These are phyloP conservation scores for Arthroderma sp. DNA, from an alignment of 2,329 filamentous ascomycete species.

Conservation along the genomic window DNA sequence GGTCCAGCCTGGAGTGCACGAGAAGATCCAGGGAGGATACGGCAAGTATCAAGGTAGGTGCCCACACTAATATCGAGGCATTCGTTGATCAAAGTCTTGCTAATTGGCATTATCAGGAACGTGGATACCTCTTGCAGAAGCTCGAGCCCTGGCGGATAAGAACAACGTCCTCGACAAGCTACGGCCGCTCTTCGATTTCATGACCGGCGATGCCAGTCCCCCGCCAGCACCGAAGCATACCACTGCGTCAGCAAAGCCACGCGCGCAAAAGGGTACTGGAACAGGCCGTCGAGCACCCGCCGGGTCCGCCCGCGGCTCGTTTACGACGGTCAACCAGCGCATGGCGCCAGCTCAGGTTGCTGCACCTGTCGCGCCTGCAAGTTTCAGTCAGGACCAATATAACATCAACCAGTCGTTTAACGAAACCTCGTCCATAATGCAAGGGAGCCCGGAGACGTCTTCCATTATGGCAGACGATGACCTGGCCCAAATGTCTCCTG, in stretches of 20 bases:
- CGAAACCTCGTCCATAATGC: slow-evolving; percentile 73
- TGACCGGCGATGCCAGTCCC: slow-evolving; percentile 72
- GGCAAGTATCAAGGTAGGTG: slow-evolving; percentile 87
- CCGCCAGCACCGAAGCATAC: slow-evolving; percentile 89
- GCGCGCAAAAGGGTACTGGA: slow-evolving; percentile 53
- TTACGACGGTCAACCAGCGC: slow-evolving; percentile 8
- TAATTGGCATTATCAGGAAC: slow-evolving; percentile 50
- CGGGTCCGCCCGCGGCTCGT: slow-evolving; percentile 1
- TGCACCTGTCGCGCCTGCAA: background rate
- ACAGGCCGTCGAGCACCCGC: slow-evolving; percentile 4
- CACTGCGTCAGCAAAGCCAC: slow-evolving; percentile 61
- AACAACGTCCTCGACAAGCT: slow-evolving; percentile 80
- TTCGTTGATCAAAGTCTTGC: background rate
- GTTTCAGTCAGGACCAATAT: slow-evolving; percentile 9
- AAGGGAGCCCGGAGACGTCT: slow-evolving; percentile 68
- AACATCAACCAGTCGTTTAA: slow-evolving; percentile 18
- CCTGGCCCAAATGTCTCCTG: slow-evolving; percentile 58
- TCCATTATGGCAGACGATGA: slow-evolving; percentile 79
- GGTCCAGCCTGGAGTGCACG: slow-evolving; percentile 89
- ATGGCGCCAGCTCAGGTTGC: background rate
- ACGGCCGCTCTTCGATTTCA: slow-evolving; percentile 77
- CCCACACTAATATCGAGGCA: background rate
- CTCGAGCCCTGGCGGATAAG: slow-evolving; percentile 68
- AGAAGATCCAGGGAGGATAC: slow-evolving; percentile 97
- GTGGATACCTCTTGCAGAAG: slow-evolving; percentile 82